Percentiles rank a stretch among this genome's conserved stretches.
Conservation (phyloP, 106 monocot genomes). For the Iris macrosiphon region DNA sequence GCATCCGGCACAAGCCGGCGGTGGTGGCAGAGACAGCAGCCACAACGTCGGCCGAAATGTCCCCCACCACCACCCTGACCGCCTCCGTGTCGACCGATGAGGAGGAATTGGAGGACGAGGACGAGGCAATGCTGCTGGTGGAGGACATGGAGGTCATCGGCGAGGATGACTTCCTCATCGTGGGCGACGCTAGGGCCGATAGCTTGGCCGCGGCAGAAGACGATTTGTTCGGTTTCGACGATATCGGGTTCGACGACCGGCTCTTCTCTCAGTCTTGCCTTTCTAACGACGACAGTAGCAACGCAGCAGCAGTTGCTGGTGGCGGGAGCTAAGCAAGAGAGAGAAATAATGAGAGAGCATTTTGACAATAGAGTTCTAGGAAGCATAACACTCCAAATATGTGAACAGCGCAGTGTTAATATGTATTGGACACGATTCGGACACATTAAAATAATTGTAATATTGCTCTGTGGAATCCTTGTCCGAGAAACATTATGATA, state of each 20-base stretch:
- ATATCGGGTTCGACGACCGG: not conserved
- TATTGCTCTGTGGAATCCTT: no score
- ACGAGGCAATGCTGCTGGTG: slow-evolving; percentile 19
- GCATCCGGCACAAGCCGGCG: slow-evolving; percentile 43
- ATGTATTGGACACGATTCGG: no score
- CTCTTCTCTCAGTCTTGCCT: not conserved
- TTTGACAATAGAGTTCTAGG: no score
- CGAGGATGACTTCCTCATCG: slow-evolving; percentile 23
- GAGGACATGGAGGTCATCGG: slow-evolving; percentile 37
- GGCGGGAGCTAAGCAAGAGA: slow-evolving; percentile 1
- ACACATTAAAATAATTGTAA: no score
- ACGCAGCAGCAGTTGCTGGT: not conserved
- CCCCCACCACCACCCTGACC: slow-evolving; percentile 10
- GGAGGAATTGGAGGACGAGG: slow-evolving; percentile 21
- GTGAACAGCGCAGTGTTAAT: no score
- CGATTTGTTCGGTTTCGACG: not conserved
- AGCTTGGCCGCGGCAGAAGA: not conserved
- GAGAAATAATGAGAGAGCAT: no score
- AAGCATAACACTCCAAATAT: no score
- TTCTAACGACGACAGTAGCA: not conserved
- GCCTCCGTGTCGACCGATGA: slow-evolving; percentile 4
- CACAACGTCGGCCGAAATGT: not conserved
- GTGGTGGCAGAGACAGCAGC: not conserved
- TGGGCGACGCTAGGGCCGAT: slow-evolving; percentile 18
- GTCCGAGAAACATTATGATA: no score